Evolutionary conservation across 140 eudicot genomes (phyloP).

Genomic region (Cichorium intybus): DNA sequence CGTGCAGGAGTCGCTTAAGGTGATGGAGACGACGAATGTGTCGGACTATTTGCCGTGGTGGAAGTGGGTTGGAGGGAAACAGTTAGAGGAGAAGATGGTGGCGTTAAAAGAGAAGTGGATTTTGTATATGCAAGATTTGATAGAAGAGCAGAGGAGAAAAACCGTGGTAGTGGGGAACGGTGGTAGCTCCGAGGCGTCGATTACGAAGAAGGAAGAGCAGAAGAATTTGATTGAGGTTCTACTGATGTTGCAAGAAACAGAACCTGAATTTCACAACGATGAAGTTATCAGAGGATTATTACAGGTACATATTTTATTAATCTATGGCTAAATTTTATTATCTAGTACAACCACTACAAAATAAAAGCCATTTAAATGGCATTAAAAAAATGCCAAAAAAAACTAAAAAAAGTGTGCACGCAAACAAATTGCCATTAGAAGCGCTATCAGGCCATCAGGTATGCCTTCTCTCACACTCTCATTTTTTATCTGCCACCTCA

Average conservation of each 20-base stretch:
- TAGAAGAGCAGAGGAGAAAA: slow-evolving; percentile 30
- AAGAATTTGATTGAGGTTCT: slow-evolving; percentile 38
- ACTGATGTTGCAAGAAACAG: slow-evolving; percentile 37
- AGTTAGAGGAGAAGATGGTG: slow-evolving; percentile 32
- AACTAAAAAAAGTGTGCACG: too few species aligned
- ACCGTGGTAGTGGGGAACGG: neutral
- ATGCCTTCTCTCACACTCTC: too few species aligned
- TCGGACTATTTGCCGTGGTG: slow-evolving; percentile 49
- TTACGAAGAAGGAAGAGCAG: slow-evolving; percentile 24
- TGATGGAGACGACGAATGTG: slow-evolving; percentile 27
- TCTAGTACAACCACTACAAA: too few species aligned
- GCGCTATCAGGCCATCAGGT: too few species aligned
- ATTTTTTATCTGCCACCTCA: too few species aligned
- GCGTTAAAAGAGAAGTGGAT: slow-evolving; percentile 31
- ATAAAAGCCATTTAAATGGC: too few species aligned
- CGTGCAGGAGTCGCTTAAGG: slow-evolving; percentile 15
- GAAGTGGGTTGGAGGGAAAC: slow-evolving; percentile 34
- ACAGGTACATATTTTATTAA: slow-evolving; percentile 26
- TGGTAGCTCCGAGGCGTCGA: neutral
- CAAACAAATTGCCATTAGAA: too few species aligned
- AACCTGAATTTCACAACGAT: slow-evolving; percentile 42
- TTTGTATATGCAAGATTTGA: slow-evolving; percentile 35
- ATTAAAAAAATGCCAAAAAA: too few species aligned
- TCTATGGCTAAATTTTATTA: too few species aligned
- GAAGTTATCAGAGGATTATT: slow-evolving; percentile 41